Percentiles rank a stretch among this genome's conserved stretches.
phyloP scores from a whole-genome alignment of 2,329 filamentous ascomycete species.

The Huntiella omanensis region DNA sequence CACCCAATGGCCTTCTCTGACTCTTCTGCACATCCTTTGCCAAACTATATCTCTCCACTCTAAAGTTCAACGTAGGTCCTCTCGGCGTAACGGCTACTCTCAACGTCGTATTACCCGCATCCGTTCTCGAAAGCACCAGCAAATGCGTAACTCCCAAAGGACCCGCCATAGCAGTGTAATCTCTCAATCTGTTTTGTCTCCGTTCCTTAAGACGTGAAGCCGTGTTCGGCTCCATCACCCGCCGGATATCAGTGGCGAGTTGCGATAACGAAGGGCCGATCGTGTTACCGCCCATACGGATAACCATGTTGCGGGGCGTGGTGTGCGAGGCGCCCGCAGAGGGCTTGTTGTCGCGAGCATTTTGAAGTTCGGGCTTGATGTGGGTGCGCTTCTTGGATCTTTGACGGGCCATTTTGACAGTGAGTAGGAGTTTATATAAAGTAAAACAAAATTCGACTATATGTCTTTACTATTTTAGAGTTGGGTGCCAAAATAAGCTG shows the following conservation, averaged over 20 bases:
- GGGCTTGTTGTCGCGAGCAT: slow-evolving; percentile 30
- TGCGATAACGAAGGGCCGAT: slow-evolving; percentile 84
- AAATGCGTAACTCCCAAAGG: slow-evolving; percentile 85
- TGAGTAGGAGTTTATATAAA: background rate
- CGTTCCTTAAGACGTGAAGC: slow-evolving; percentile 78
- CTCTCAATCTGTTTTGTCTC: slow-evolving; percentile 67
- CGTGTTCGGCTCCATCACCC: slow-evolving; percentile 91
- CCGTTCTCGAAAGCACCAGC: slow-evolving; percentile 78
- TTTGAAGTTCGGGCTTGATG: slow-evolving; percentile 43
- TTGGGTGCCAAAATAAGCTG: background rate
- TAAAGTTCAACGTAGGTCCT: slow-evolving; percentile 83
- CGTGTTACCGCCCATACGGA: slow-evolving; percentile 85
- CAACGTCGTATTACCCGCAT: slow-evolving; percentile 80
- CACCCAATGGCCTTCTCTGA: slow-evolving; percentile 63
- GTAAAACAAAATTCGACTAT: background rate
- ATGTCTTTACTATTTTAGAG: background rate
- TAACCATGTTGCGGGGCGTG: slow-evolving; percentile 91
- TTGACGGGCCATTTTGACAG: slow-evolving; percentile 50
- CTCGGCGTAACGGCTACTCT: slow-evolving; percentile 72
- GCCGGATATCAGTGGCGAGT: slow-evolving; percentile 74
- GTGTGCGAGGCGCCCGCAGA: slow-evolving; percentile 44
- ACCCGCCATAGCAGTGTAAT: slow-evolving; percentile 91
- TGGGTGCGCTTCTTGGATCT: slow-evolving; percentile 83
- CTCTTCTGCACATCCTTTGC: slow-evolving; percentile 77
- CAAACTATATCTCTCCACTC: slow-evolving; percentile 85